Evolutionary conservation across 768 basidiomycete species (phyloP).

Genomic region (Austroboletus festivus): DNA sequence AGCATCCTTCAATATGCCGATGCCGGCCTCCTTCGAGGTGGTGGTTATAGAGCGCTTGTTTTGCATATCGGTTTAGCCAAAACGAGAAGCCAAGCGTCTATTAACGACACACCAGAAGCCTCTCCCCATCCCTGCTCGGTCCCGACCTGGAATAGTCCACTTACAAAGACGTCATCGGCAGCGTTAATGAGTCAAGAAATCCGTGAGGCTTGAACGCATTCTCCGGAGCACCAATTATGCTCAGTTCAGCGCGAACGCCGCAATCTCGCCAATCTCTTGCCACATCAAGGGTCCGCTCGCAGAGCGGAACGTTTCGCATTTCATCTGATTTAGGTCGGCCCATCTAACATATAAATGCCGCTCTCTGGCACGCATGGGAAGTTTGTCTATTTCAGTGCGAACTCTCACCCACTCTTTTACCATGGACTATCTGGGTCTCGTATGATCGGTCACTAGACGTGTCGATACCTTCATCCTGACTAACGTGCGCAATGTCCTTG

Average conservation of each 20-base stretch:
- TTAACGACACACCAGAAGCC: slow-evolving; percentile 43
- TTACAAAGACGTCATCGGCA: slow-evolving; percentile 57
- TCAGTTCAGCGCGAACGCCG: slow-evolving; percentile 50
- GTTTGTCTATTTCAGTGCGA: slow-evolving; percentile 32
- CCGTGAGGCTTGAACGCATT: slow-evolving; percentile 73
- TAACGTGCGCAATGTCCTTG: slow-evolving; percentile 51
- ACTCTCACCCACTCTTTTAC: slow-evolving; percentile 44
- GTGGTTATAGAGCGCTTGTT: slow-evolving; percentile 49
- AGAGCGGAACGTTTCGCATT: slow-evolving; percentile 31
- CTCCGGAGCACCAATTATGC: slow-evolving; percentile 63
- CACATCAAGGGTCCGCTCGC: slow-evolving; percentile 56
- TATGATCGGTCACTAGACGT: slow-evolving; percentile 60
- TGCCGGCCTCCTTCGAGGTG: slow-evolving; percentile 50
- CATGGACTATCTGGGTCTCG: slow-evolving; percentile 52
- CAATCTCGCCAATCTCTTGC: slow-evolving; percentile 44
- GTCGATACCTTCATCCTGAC: slow-evolving; percentile 33
- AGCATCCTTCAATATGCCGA: slow-evolving; percentile 32
- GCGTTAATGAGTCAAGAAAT: slow-evolving; percentile 54
- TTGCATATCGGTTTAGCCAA: slow-evolving; percentile 4
- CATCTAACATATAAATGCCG: slow-evolving; percentile 70
- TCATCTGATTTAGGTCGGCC: slow-evolving; percentile 35
- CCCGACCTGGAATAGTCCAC: slow-evolving; percentile 59
- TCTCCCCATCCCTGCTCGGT: slow-evolving; percentile 43
- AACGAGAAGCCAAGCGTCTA: not conserved
- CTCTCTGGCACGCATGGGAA: slow-evolving; percentile 58